phyloP scores from a whole-genome alignment of 345 rosid genomes.

The Viola odorata region DNA sequence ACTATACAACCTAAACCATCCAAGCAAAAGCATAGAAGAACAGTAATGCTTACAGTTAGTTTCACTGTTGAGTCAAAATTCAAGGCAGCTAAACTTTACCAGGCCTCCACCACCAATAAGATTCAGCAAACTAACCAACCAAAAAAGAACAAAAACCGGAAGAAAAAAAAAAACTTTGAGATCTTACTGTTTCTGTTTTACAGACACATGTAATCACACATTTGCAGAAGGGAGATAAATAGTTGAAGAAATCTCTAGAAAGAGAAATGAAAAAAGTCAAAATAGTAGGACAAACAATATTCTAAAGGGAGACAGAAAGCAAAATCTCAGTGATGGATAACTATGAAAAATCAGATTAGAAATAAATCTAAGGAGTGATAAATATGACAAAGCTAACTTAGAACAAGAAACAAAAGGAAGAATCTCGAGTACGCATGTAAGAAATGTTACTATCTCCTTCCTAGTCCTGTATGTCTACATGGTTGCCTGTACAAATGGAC shows the following conservation, averaged over 20 bases:
- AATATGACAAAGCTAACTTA: not conserved
- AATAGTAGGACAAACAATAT: too few relatives aligned
- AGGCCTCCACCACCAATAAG: not conserved
- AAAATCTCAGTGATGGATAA: not conserved
- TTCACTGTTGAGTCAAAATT: not conserved
- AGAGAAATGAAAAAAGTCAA: too few relatives aligned
- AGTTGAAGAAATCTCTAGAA: too few relatives aligned
- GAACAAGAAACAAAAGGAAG: not conserved
- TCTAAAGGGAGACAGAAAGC: too few relatives aligned
- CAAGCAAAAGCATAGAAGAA: not conserved
- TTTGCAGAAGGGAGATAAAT: too few relatives aligned
- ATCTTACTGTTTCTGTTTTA: too few relatives aligned
- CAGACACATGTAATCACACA: too few relatives aligned
- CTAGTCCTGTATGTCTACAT: not conserved
- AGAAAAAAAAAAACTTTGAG: too few relatives aligned
- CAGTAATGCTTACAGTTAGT: not conserved
- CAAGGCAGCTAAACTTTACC: not conserved
- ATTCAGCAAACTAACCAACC: too few relatives aligned
- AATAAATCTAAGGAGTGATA: not conserved
- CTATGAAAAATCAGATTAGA: not conserved
- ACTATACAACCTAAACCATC: not conserved
- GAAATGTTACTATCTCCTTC: not conserved
- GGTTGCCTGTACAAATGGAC: not conserved
- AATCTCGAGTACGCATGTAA: not conserved
- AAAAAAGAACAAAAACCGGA: too few relatives aligned